Evolutionary conservation across 2,329 filamentous ascomycete genomes (phyloP).

Genomic region (Alternaria sp.): DNA sequence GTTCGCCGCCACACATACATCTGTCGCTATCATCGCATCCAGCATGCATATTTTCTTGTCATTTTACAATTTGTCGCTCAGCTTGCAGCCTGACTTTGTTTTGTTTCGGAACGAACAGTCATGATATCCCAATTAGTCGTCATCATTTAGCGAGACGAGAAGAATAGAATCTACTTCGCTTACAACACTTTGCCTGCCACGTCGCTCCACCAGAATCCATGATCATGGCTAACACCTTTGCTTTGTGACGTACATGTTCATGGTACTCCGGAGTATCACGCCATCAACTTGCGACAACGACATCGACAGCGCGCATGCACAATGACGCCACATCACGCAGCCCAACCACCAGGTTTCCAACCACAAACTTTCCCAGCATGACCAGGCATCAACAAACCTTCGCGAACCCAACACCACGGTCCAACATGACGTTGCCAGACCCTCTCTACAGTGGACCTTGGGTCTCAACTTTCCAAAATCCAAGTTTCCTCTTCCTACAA

Average conservation of each 20-base stretch:
- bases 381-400: background rate
- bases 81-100: background rate
- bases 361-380: background rate
- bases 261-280: background rate
- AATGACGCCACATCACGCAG: background rate
- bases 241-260: background rate
- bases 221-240: background rate
- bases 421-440: background rate
- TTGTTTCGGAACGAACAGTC: background rate
- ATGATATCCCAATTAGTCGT: constrained; percentile 1
- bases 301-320: background rate
- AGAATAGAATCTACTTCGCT: background rate
- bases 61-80: background rate
- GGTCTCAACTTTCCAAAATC: background rate
- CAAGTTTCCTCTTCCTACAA: background rate
- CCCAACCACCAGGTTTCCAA: background rate
- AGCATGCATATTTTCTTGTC: constrained; percentile 13
- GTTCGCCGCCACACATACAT: constrained; percentile 16
- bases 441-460: background rate
- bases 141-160: background rate
- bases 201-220: background rate
- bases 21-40: constrained; percentile 27
- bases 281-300: background rate
- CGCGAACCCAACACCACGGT: background rate
- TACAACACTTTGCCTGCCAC: background rate